Evolutionary conservation across 371 early-diverging fungal genomes (phyloP).

Genomic region (Saksenaea oblongispora): DNA sequence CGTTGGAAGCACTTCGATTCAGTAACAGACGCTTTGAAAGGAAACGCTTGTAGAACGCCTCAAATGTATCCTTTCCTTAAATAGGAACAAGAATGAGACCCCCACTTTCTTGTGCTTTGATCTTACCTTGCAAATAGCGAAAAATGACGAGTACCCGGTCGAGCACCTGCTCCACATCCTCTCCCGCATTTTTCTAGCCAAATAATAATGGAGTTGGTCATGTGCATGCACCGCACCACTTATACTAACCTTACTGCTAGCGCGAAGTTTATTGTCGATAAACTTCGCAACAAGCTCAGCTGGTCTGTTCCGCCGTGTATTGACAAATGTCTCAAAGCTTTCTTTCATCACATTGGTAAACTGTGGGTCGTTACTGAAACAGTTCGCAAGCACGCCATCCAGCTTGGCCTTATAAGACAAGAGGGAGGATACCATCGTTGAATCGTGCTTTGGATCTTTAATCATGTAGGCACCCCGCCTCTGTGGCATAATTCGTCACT

Average conservation of each 20-base stretch:
- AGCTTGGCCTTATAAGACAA: conserved; percentile 69
- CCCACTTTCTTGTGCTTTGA: conserved; percentile 6
- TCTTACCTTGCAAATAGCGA: conserved; percentile 76
- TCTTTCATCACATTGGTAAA: conserved; percentile 77
- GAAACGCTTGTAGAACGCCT: conserved; percentile 91
- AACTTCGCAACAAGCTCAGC: conserved; percentile 89
- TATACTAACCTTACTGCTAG: conserved; percentile 40
- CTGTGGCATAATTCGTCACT: conserved; percentile 6
- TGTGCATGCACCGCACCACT: not conserved
- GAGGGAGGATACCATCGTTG: conserved; percentile 62
- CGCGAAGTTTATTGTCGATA: conserved; percentile 64
- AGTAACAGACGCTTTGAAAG: conserved; percentile 87
- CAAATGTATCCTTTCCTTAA: conserved; percentile 89
- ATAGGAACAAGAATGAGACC: not conserved
- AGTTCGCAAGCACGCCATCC: conserved; percentile 57
- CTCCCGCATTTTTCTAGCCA: conserved; percentile 52
- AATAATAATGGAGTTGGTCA: not conserved
- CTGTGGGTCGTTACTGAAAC: conserved; percentile 62
- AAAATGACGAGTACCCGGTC: conserved; percentile 83
- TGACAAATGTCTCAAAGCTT: conserved; percentile 87
- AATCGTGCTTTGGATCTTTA: conserved; percentile 29
- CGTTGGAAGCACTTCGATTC: conserved; percentile 73
- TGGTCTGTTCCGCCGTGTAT: conserved; percentile 80
- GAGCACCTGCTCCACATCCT: conserved; percentile 63
- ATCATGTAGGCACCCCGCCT: conserved; percentile 26